phyloP scores from a whole-genome alignment of 1,284 basidiomycete genomes.

The Hemileia vastatrix region DNA sequence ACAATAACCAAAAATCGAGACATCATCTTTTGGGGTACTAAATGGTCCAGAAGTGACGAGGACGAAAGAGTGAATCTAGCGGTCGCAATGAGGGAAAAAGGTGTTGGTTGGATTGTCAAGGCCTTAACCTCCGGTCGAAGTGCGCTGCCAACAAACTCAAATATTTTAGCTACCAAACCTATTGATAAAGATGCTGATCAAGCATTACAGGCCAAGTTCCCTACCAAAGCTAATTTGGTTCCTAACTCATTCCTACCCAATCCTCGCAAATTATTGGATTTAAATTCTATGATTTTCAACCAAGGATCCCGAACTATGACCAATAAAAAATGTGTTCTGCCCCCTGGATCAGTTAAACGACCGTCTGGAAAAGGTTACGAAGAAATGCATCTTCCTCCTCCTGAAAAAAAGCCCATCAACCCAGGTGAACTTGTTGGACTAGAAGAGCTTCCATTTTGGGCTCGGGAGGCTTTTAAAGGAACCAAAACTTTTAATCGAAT shows the following conservation, averaged over 20 bases:
- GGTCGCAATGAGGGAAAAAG: constrained; percentile 96
- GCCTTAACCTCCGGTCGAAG: constrained; percentile 51
- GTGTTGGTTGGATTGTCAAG: constrained; percentile 87
- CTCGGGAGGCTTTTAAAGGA: constrained; percentile 64
- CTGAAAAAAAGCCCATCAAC: constrained; percentile 62
- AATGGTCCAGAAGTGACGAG: constrained; percentile 77
- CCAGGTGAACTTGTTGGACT: constrained; percentile 61
- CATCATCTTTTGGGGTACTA: constrained; percentile 95
- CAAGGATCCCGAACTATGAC: constrained; percentile 96
- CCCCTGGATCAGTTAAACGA: constrained; percentile 87
- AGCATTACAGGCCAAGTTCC: constrained; percentile 50
- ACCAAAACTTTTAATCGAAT: constrained; percentile 77
- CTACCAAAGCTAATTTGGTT: constrained; percentile 76
- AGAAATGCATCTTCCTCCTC: constrained; percentile 93
- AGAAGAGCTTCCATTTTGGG: constrained; percentile 70
- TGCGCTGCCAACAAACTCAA: constrained; percentile 25
- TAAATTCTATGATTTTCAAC: constrained; percentile 88
- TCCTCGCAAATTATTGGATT: constrained; percentile 75
- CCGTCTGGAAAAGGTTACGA: constrained; percentile 93
- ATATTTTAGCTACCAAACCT: constrained; percentile 12
- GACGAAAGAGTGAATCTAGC: constrained; percentile 88
- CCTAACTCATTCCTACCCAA: constrained; percentile 70
- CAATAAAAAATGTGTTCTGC: constrained; percentile 95
- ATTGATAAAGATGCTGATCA: constrained; percentile 47
- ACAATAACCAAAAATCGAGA: constrained; percentile 92